These are phyloP conservation scores for Gentiana straminea DNA, from an alignment of 257 asterid genomes.

Conservation along the genomic window DNA sequence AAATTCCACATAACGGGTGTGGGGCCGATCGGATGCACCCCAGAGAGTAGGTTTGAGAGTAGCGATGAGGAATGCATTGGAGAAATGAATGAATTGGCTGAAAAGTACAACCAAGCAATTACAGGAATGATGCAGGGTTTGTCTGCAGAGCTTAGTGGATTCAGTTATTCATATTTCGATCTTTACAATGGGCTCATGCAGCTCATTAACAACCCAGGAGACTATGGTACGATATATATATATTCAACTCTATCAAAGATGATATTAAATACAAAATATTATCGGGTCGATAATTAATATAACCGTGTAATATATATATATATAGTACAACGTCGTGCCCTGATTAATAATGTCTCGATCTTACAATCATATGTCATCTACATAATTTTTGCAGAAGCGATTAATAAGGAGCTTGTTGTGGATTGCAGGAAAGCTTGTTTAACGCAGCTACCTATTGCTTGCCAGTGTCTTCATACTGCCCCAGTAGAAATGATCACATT, in stretches of 20 bases:
- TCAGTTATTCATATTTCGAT: slow-evolving; percentile 48
- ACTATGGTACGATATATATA: slow-evolving; percentile 31
- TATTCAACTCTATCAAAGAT: no score
- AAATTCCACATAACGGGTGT: slow-evolving; percentile 36
- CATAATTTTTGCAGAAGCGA: slow-evolving; percentile 58
- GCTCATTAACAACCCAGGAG: slow-evolving; percentile 34
- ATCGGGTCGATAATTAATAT: no score
- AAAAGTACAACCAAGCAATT: slow-evolving; percentile 38
- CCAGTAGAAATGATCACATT: slow-evolving; percentile 41
- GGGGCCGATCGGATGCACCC: slow-evolving; percentile 57
- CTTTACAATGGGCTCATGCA: slow-evolving; percentile 25
- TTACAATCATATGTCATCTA: neutral
- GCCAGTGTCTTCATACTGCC: slow-evolving; percentile 14
- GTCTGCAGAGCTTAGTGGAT: slow-evolving; percentile 30
- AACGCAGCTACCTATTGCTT: slow-evolving; percentile 36
- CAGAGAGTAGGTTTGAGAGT: slow-evolving; percentile 29
- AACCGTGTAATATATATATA: no score
- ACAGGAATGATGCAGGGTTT: slow-evolving; percentile 32
- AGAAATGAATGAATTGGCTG: slow-evolving; percentile 41
- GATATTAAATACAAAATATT: no score
- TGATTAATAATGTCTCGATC: no score
- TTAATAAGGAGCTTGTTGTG: slow-evolving; percentile 86
- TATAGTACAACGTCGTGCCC: no score
- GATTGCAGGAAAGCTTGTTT: slow-evolving; percentile 60
- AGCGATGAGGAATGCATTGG: slow-evolving; percentile 35